Evolutionary conservation across 2,329 filamentous ascomycete genomes (phyloP).

Genomic region (Penicillium sp.): DNA sequence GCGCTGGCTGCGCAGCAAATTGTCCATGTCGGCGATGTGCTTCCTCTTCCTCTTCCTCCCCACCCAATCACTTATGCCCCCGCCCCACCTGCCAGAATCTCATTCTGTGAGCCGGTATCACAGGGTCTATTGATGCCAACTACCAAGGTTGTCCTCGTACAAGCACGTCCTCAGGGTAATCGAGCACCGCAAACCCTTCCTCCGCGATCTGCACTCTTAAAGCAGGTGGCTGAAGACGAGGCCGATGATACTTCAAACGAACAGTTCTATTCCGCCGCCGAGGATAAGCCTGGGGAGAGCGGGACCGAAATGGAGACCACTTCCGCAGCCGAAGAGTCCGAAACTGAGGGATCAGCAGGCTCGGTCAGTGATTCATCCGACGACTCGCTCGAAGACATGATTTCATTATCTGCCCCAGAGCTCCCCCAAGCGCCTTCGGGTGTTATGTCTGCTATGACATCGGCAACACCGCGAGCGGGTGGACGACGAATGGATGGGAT

Average conservation of each 20-base stretch:
- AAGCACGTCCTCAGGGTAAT: constrained; percentile 54
- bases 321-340: constrained; percentile 63
- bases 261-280: constrained; percentile 88
- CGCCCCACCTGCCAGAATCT: constrained; percentile 82
- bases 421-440: constrained; percentile 78
- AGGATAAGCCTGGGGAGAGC: constrained; percentile 64
- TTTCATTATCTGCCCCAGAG: constrained; percentile 80
- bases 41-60: constrained; percentile 75
- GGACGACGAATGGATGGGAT: constrained; percentile 74
- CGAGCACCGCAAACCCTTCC: constrained; percentile 49
- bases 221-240: constrained; percentile 62
- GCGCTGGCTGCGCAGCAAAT: constrained; percentile 74
- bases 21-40: constrained; percentile 80
- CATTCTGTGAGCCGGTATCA: constrained; percentile 91
- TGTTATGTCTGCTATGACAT: constrained; percentile 76
- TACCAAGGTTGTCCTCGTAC: constrained; percentile 79
- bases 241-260: constrained; percentile 87
- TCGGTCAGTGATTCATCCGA: constrained; percentile 80
- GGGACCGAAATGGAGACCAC: constrained; percentile 57
- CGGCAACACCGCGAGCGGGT: constrained; percentile 77
- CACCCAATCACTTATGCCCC: constrained; percentile 87
- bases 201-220: constrained; percentile 58
- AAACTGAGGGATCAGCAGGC: constrained; percentile 55
- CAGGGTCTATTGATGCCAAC: constrained; percentile 78
- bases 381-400: constrained; percentile 91